Evolutionary conservation across 1,139 yeast genomes (phyloP), one percentile per base, ranked within the genome.

Genomic region (Kodamaea ohmeri): DNA sequence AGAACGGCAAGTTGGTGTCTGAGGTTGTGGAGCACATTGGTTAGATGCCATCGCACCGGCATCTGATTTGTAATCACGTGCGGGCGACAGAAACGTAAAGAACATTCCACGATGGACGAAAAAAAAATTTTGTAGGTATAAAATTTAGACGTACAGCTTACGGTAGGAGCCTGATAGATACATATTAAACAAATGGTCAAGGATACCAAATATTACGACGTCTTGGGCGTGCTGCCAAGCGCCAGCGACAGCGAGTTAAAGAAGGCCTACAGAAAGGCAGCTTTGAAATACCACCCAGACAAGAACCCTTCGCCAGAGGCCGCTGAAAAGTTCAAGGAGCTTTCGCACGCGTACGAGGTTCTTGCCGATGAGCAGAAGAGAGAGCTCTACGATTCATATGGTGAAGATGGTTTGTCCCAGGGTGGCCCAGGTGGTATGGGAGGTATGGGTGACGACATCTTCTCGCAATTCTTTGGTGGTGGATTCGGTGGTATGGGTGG

Each of bases 241-340:
- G 97, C 97, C 29, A 68, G 80, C 21, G 96, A 86, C 39, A 65
- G 77, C 33, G 95, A 90, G 64, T 81, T 92, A 62, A 92, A 90
- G 66, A 92, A 92, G 64, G 97, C 97, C 15, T 92, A 92, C 71
- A 83, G 97, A 73, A 80, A 86, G 55, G 78, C 87, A 36, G 98
- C 98, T 16, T 76, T 92, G 57, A 90, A 86, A 59, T 85, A 80
- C 67, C 98, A 92, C 63, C 98, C 98, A 45, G 98, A 92, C 68
- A 92, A 92, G 75, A 71, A 71, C 54, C 69, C 76, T 39, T 75
- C 78, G 35, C 85, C 89, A 41, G 96, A 86, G 58, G 97, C 96
- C 26, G 95, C 96, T 40, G 98, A 92, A 60, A 90, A 88, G 67
- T 90, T 90, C 66, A 90, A 90, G 68, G 96, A 89, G 61, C 76